These are phyloP conservation scores for Dioscorea cayenensis DNA, from an alignment of 116 monocot genomes.

Conservation along the genomic window DNA sequence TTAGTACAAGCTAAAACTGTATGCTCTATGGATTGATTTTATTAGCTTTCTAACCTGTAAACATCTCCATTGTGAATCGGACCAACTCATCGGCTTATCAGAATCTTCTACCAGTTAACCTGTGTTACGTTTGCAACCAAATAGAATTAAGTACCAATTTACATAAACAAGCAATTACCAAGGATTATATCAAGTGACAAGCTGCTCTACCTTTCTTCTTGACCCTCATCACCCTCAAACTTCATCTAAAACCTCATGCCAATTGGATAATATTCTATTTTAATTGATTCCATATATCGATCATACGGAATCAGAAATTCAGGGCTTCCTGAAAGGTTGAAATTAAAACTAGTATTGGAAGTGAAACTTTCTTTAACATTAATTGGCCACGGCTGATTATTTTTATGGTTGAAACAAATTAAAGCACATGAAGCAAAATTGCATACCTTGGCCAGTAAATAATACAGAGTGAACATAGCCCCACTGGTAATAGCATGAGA, in stretches of 20 bases:
- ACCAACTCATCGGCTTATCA: conserved; percentile 7
- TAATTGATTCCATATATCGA: conserved; percentile 31
- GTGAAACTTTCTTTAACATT: no score
- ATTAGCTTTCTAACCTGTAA: conserved; percentile 4
- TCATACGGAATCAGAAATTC: conserved; percentile 29
- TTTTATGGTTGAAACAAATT: no score
- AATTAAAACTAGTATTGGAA: not conserved
- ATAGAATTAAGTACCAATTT: no score
- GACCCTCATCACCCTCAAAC: conserved; percentile 42
- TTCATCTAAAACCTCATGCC: conserved; percentile 44
- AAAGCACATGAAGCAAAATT: no score
- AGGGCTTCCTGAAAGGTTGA: conserved; percentile 19
- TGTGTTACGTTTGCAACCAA: not conserved
- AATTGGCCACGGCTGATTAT: no score
- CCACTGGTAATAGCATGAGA: conserved; percentile 42
- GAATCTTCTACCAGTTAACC: conserved; percentile 14
- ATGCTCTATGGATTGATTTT: not conserved
- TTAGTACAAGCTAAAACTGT: not conserved
- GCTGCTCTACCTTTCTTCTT: conserved; percentile 27
- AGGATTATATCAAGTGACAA: not conserved
- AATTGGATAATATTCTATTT: conserved; percentile 15
- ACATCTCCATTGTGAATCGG: conserved; percentile 15
- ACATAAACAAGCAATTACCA: no score
- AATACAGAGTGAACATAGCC: conserved; percentile 29
- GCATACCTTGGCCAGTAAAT: conserved; percentile 38